Percentiles rank a stretch among this genome's conserved stretches.
Evolutionary conservation across 1,284 basidiomycete genomes (phyloP).

Genomic region (Pyrrhoderma lamaoense): DNA sequence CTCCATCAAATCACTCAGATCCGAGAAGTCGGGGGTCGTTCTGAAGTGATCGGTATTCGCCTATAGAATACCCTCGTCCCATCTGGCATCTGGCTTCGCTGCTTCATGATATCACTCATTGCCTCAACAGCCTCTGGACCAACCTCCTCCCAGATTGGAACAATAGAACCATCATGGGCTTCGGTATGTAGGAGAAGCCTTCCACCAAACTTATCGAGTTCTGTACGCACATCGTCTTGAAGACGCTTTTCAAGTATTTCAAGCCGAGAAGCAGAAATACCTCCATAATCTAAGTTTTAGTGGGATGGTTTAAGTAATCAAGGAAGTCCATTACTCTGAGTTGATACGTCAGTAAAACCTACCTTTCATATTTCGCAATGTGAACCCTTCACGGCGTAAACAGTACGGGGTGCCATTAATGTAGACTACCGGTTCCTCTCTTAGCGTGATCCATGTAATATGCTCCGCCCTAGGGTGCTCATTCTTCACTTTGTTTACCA

Average conservation of each 20-base stretch:
- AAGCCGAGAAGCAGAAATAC: constrained; percentile 82
- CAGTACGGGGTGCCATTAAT: constrained; percentile 86
- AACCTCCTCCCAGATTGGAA: constrained; percentile 95
- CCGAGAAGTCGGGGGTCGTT: constrained; percentile 61
- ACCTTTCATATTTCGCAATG: constrained; percentile 85
- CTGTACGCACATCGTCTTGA: constrained; percentile 82
- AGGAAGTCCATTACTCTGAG: neutral
- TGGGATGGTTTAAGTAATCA: neutral
- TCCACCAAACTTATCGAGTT: constrained; percentile 79
- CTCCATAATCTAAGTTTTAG: constrained; percentile 67
- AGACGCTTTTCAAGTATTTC: constrained; percentile 91
- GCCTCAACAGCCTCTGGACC: constrained; percentile 73
- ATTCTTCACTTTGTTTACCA: constrained; percentile 63
- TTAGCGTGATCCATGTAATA: constrained; percentile 88
- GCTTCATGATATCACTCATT: constrained; percentile 85
- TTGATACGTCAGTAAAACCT: constrained; percentile 3
- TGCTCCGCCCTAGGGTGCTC: constrained; percentile 54
- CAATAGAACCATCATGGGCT: constrained; percentile 79
- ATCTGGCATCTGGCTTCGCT: constrained; percentile 36
- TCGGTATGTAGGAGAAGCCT: constrained; percentile 89
- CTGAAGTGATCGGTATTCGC: constrained; percentile 88
- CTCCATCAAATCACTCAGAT: constrained; percentile 72
- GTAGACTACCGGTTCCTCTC: constrained; percentile 93
- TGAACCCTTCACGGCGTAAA: constrained; percentile 70
- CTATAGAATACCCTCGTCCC: constrained; percentile 68